Evolutionary conservation across 441 rosid species (phyloP), one percentile per base, ranked within the genome.

Genomic region (Erodium texanum): DNA sequence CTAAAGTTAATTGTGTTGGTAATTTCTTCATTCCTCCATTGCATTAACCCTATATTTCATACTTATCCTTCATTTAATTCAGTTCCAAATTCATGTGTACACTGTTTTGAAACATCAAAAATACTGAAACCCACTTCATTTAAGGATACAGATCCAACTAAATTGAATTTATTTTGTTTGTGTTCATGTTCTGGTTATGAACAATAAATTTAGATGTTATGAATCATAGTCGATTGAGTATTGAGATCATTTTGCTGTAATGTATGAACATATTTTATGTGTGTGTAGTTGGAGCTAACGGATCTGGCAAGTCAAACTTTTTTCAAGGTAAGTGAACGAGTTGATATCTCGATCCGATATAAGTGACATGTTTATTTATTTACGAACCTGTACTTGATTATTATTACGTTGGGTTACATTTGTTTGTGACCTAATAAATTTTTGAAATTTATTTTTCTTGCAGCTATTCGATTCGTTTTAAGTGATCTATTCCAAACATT

Each of bases 291-390:
- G 99, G 99, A 48, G 98, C 99, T 59, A 94, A 94, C 83, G 99
- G 99, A 64, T 94, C 98, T 72, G 98, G 99, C 64, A 94, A 94
- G 82, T 81, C 97, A 66, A 92, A 94, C 84, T 94, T 94, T 77
- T 94, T 94, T 82, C 90, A 94, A 73, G 97, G 99, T 92, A 76
- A 83, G 83, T 68, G 62, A 71, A n/a, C n/a, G n/a, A n/a, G n/a
- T n/a, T n/a, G n/a, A n/a, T n/a, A n/a, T n/a, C n/a, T n/a, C n/a
- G n/a, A n/a, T n/a, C n/a, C n/a, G n/a, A n/a, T n/a, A n/a, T n/a
- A n/a, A n/a, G n/a, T n/a, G n/a, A n/a, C n/a, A n/a, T n/a, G n/a
- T n/a, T n/a, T n/a, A n/a, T n/a, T n/a, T n/a, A n/a, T n/a, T n/a
- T n/a, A n/a, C n/a, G n/a, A n/a, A 64, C 45, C 22, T 56, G 70